Conservation (phyloP, 306 rosid species). For the Cucumis hystrix region DNA sequence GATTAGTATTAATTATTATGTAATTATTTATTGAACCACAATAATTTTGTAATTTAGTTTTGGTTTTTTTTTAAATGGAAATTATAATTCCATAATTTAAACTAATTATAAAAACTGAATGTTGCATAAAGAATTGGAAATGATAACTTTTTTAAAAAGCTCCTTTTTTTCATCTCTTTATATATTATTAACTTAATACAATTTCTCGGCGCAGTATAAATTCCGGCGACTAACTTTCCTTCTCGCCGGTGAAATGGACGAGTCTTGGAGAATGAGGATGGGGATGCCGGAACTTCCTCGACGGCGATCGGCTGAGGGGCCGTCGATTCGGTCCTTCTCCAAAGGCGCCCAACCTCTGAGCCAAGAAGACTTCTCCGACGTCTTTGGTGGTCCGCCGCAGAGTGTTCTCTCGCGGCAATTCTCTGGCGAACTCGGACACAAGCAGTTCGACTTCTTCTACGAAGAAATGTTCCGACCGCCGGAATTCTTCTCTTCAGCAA, state of each 20-base stretch:
- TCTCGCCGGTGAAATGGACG: constrained; percentile 32
- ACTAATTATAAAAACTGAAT: neutral
- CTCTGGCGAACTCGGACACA: constrained; percentile 8
- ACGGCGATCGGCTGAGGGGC: constrained; percentile 36
- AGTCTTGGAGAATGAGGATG: constrained; percentile 48
- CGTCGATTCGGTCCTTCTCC: constrained; percentile 18
- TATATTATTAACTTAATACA: neutral
- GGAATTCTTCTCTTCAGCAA: constrained; percentile 17
- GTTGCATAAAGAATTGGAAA: neutral
- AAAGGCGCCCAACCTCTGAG: constrained; percentile 12
- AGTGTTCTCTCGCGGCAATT: constrained; percentile 42
- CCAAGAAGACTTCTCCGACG: constrained; percentile 62
- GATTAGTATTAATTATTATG: neutral
- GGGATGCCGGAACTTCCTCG: constrained; percentile 36
- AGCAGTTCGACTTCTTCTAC: constrained; percentile 17
- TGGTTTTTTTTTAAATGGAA: neutral
- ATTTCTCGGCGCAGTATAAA: neutral
- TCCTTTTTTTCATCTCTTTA: neutral
- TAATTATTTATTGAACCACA: neutral
- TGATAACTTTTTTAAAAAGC: neutral
- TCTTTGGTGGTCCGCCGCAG: constrained; percentile 81
- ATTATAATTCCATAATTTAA: neutral
- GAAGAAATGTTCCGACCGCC: constrained; percentile 46
- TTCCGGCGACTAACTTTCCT: neutral
- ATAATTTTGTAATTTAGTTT: neutral